Conservation (phyloP, 768 basidiomycete species). For the Lactarius psammicola region DNA sequence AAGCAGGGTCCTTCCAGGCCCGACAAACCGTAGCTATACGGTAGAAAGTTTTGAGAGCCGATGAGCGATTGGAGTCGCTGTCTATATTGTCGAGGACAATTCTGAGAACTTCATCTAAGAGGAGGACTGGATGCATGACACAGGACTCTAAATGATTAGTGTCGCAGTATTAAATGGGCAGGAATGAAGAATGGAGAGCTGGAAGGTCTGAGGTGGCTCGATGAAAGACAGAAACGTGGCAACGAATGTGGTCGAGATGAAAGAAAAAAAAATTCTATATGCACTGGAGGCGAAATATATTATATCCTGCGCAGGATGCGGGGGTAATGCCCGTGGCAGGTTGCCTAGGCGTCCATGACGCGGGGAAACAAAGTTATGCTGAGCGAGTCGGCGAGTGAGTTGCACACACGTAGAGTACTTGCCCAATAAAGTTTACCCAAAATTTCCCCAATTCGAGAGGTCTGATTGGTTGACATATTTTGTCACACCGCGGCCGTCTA, state of each 20-base stretch:
- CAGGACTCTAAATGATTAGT: neutral
- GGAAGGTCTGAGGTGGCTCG: slow-evolving; percentile 8
- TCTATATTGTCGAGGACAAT: slow-evolving; percentile 28
- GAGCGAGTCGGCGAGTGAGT: neutral
- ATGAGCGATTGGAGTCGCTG: slow-evolving; percentile 11
- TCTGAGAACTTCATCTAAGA: slow-evolving; percentile 29
- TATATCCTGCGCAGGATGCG: neutral
- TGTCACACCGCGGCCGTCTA: neutral
- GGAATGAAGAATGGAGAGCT: neutral
- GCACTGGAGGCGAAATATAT: neutral
- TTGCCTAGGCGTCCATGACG: slow-evolving; percentile 24
- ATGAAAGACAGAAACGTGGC: slow-evolving; percentile 1
- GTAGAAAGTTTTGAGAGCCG: slow-evolving; percentile 23
- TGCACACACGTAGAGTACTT: neutral
- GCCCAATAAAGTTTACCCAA: neutral
- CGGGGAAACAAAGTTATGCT: slow-evolving; percentile 19
- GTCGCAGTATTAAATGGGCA: neutral
- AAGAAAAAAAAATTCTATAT: slow-evolving; percentile 10
- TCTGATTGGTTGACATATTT: slow-evolving; percentile 10
- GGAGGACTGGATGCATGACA: slow-evolving; percentile 29
- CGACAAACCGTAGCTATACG: slow-evolving; percentile 27
- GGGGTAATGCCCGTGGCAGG: slow-evolving; percentile 15
- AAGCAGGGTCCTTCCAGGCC: slow-evolving; percentile 29
- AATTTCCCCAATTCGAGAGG: neutral
- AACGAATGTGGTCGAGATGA: neutral